Base-by-base conservation (phyloP, 1,139 yeast species). In the Kodamaea ohmeri region DNA sequence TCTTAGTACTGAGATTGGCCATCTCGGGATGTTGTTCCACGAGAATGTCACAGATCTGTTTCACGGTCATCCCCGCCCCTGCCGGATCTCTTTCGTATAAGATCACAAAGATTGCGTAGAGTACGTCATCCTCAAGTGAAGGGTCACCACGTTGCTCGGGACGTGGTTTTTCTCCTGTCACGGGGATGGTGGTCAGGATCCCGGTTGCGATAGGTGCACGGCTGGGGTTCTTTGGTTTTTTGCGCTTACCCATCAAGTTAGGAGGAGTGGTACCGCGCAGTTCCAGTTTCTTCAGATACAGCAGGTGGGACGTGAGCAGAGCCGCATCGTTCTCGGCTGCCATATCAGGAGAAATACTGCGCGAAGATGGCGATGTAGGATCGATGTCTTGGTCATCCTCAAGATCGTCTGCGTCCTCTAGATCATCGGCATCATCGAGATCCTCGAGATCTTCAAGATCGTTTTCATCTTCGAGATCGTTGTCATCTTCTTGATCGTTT, bases 51-150 rank as follows among this genome's bases (percentile, higher is more conserved):
- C 94, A 84, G 42, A 85, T 75, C 55, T 84, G 94, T 54, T 84
- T 84, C 18, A 85, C 95, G 12, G 94, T 85, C 88, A 85, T 82
- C 44, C 95, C 95, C 44, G 71, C 69, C 35, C 85, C 83, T 36
- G 71, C 73, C 2, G 82, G 65, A 55, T 84, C 94, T 47, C 74
- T 67, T 45, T 83, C 89, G 58, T 65, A 83, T 43, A 84, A 61
- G 36, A 84, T 83, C 39, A 78, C 72, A 54, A 84, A 83, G 39
- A 84, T 85, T 4, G 89, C 89, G 56, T 67, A 79, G 40, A 84
- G 64, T 6, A 84, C 92, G 48, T 80, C 83, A 59, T 84, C 95
- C 51, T 83, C 89, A 48, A 84, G 64, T 3, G 86, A 75, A 13
- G 73, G 66, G 41, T 81, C 73, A 41, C 67, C 67, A 50, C 78